These are phyloP conservation scores for Sugiyamaella valdiviana DNA, from an alignment of 805 yeast genomes.

Conservation along the genomic window DNA sequence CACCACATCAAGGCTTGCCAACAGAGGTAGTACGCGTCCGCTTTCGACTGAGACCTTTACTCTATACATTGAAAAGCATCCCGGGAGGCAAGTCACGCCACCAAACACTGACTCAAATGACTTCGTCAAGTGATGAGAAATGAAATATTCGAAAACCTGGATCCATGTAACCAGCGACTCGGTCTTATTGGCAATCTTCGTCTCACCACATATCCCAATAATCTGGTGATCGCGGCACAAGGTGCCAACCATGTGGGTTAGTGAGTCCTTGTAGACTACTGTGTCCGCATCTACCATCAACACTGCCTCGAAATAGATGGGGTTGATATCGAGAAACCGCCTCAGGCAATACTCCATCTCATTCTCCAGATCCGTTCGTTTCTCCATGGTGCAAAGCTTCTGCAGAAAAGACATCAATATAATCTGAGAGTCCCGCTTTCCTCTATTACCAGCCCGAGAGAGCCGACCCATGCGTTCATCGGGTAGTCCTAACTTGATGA, in stretches of 20 bases:
- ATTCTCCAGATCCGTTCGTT: constrained; percentile 87
- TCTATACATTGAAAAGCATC: constrained; percentile 89
- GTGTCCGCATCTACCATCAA: constrained; percentile 96
- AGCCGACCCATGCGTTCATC: constrained; percentile 48
- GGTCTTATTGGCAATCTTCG: constrained; percentile 77
- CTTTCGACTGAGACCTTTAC: constrained; percentile 74
- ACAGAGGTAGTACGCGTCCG: constrained; percentile 70
- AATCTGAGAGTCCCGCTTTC: constrained; percentile 87
- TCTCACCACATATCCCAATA: constrained; percentile 95
- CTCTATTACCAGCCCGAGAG: constrained; percentile 86
- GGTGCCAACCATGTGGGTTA: constrained; percentile 85
- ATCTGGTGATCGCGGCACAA: constrained; percentile 79
- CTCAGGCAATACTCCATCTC: constrained; percentile 70
- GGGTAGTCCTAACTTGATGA: constrained; percentile 87
- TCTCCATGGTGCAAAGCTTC: constrained; percentile 80
- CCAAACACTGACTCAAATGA: constrained; percentile 95
- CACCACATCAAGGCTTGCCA: constrained; percentile 89
- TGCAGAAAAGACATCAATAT: constrained; percentile 87
- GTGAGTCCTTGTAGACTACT: constrained; percentile 74
- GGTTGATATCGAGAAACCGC: constrained; percentile 78
- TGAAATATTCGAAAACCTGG: constrained; percentile 89
- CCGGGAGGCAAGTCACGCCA: constrained; percentile 91
- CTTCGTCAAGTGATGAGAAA: constrained; percentile 90
- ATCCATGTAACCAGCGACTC: constrained; percentile 87
- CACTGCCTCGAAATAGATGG: constrained; percentile 72